Conservation (phyloP, 2,329 filamentous ascomycete species). For the Amylocarpus encephaloides region DNA sequence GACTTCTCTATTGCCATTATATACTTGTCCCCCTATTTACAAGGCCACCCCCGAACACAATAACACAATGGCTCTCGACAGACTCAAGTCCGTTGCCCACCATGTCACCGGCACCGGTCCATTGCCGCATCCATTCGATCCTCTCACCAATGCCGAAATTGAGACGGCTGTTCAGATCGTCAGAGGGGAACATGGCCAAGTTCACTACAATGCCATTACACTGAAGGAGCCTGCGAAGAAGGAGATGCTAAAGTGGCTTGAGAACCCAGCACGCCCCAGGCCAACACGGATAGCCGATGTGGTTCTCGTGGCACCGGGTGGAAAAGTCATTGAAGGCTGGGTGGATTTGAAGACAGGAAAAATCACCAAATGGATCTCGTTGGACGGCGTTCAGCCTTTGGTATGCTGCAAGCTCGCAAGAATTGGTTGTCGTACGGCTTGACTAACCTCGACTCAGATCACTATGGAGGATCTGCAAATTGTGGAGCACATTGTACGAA, state of each 20-base stretch:
- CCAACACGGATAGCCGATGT: slow-evolving; percentile 73
- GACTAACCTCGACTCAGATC: slow-evolving; percentile 46
- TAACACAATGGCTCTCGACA: slow-evolving; percentile 51
- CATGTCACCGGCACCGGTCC: slow-evolving; percentile 50
- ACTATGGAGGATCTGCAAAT: slow-evolving; percentile 84
- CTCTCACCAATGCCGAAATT: slow-evolving; percentile 67
- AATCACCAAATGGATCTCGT: slow-evolving; percentile 67
- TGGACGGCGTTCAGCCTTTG: slow-evolving; percentile 75
- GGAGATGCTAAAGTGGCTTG: slow-evolving; percentile 76
- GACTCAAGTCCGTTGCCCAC: slow-evolving; percentile 56
- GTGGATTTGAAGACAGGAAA: slow-evolving; percentile 64
- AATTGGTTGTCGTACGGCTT: neutral
- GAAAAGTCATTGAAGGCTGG: slow-evolving; percentile 75
- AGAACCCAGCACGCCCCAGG: slow-evolving; percentile 52
- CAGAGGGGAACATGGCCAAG: slow-evolving; percentile 59
- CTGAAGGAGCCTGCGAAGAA: slow-evolving; percentile 80
- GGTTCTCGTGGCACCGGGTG: slow-evolving; percentile 71
- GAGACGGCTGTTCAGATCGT: slow-evolving; percentile 62
- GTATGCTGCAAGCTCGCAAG: slow-evolving; percentile 37
- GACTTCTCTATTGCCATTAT: no score
- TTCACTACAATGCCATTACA: slow-evolving; percentile 83
- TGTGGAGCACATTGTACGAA: slow-evolving; percentile 69
- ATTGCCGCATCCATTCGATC: slow-evolving; percentile 69
- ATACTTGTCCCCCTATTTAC: no score
- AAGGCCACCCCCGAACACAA: neutral